A percentile compares a stretch with the other conserved stretches of the same genome.
Conservation (phyloP, 768 basidiomycete genomes). For the Agrocybe pediades region DNA sequence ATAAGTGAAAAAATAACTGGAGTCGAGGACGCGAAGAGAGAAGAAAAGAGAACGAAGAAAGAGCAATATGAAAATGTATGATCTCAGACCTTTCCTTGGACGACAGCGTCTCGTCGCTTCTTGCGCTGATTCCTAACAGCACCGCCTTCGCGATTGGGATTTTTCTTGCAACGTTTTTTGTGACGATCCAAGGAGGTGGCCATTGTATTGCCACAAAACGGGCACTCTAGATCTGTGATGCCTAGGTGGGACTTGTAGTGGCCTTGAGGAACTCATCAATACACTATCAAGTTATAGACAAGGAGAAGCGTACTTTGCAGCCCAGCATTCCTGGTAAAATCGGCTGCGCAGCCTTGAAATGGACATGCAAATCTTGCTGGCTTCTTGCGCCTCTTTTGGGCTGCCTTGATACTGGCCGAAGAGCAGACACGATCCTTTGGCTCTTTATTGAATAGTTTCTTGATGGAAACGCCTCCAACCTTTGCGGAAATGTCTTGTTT, state of each 20-base stretch:
- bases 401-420: slow-evolving; percentile 16
- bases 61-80: too few species aligned
- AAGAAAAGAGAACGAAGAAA: too few species aligned
- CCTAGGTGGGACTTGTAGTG: slow-evolving; percentile 19
- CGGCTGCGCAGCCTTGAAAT: neutral
- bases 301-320: neutral
- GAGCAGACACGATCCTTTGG: slow-evolving; percentile 19
- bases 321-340: neutral
- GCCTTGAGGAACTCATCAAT: too few species aligned
- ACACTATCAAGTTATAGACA: neutral
- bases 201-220: slow-evolving; percentile 13
- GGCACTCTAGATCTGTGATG: slow-evolving; percentile 19
- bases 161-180: slow-evolving; percentile 16
- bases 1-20: too few species aligned
- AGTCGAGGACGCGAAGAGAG: too few species aligned
- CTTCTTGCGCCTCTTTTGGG: slow-evolving; percentile 17
- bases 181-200: slow-evolving; percentile 16
- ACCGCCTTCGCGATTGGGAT: slow-evolving; percentile 5
- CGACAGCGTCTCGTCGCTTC: neutral
- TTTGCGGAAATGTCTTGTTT: neutral
- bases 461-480: neutral
- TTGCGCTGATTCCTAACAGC: neutral
- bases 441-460: slow-evolving; percentile 10
- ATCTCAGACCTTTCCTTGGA: neutral
- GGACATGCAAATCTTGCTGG: slow-evolving; percentile 13